These are phyloP conservation scores for Micractinium sp. DNA, from an alignment of 139 green algal species.

Conservation along the genomic window DNA sequence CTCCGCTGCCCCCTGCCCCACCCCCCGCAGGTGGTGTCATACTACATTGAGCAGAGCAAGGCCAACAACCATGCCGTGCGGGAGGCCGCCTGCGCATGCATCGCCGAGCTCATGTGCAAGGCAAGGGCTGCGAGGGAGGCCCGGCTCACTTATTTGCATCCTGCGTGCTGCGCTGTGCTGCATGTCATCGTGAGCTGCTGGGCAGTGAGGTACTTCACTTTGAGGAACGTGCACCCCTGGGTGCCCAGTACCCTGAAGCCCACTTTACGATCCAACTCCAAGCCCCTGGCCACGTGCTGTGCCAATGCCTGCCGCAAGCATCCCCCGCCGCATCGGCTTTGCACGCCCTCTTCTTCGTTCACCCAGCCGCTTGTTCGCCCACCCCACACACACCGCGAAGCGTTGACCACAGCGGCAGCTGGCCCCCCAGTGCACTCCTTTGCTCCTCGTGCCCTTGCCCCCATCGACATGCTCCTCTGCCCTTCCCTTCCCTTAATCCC, in stretches of 20 bases:
- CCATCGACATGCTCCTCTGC: neutral
- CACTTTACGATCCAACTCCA: slow-evolving; percentile 8
- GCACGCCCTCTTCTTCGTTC: neutral
- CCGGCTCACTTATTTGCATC: neutral
- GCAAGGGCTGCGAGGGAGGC: slow-evolving; percentile 27
- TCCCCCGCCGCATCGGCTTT: neutral
- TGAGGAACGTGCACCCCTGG: too few species aligned
- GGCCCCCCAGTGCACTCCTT: neutral
- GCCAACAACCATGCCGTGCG: slow-evolving; percentile 90
- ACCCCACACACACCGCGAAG: too few species aligned
- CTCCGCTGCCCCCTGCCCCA: too few species aligned
- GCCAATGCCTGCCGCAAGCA: neutral
- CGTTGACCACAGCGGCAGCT: too few species aligned
- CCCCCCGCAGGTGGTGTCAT: slow-evolving; percentile 61
- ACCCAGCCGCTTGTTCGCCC: neutral
- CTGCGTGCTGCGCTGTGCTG: neutral
- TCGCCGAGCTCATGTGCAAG: slow-evolving; percentile 92
- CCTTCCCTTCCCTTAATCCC: neutral
- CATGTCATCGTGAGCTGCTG: too few species aligned
- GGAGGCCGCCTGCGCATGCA: slow-evolving; percentile 92
- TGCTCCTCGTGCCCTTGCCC: neutral
- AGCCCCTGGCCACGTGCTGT: neutral
- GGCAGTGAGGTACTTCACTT: slow-evolving; percentile 1
- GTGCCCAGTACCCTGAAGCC: slow-evolving; percentile 2
- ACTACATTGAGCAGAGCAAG: slow-evolving; percentile 79